phyloP scores from a whole-genome alignment of 768 basidiomycete species.

The Psilocybe tampanensis region DNA sequence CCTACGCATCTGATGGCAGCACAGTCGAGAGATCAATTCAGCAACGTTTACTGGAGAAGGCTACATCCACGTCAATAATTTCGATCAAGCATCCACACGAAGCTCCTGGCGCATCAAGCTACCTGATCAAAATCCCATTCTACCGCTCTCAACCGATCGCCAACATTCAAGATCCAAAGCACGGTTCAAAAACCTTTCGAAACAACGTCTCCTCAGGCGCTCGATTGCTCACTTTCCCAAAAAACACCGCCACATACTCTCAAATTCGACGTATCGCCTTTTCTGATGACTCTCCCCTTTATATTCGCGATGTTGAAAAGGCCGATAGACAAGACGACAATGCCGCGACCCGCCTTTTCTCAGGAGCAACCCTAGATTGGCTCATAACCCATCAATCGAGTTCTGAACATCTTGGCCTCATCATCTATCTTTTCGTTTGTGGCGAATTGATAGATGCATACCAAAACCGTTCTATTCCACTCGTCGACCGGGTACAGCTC shows the following conservation, averaged over 20 bases:
- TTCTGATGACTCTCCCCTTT: slow-evolving; percentile 21
- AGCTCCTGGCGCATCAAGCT: not conserved
- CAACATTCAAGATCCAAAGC: slow-evolving; percentile 39
- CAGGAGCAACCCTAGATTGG: slow-evolving; percentile 24
- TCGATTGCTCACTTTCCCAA: slow-evolving; percentile 25
- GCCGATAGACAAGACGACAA: slow-evolving; percentile 45
- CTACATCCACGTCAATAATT: not conserved
- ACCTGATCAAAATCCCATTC: slow-evolving; percentile 9
- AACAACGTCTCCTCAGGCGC: slow-evolving; percentile 38
- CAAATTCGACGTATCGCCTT: slow-evolving; percentile 23
- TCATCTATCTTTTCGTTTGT: slow-evolving; percentile 40
- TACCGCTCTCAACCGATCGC: slow-evolving; percentile 22
- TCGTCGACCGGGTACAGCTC: slow-evolving; percentile 29
- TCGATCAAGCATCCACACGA: slow-evolving; percentile 7
- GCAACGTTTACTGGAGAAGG: slow-evolving; percentile 16
- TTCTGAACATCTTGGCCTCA: slow-evolving; percentile 23
- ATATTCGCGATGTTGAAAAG: slow-evolving; percentile 32
- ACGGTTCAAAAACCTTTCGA: slow-evolving; percentile 33
- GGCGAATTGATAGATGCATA: slow-evolving; percentile 39
- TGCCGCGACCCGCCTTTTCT: slow-evolving; percentile 40
- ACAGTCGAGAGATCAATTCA: slow-evolving; percentile 30
- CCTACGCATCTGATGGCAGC: slow-evolving; percentile 37
- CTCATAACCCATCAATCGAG: slow-evolving; percentile 14
- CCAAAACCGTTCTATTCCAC: slow-evolving; percentile 31
- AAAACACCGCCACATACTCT: slow-evolving; percentile 16